Evolutionary conservation across 2,329 filamentous ascomycete genomes (phyloP), one percentile per base, ranked within the genome.

Genomic region (Penicillium brevicompactum): DNA sequence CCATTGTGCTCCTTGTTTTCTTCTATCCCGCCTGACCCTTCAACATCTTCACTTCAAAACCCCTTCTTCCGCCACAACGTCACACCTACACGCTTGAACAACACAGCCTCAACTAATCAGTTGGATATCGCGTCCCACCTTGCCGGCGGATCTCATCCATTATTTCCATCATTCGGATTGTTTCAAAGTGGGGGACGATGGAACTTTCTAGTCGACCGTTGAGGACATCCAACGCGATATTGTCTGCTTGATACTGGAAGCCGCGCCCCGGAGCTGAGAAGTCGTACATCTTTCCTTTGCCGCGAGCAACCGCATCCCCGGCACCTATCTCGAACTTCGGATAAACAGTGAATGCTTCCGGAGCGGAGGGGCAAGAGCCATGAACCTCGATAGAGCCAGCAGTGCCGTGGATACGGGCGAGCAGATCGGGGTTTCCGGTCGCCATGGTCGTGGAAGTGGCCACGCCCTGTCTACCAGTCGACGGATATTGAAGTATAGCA

Each of bases 151-250:
- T 70, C 53, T 79, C 75, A 55, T 82, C 80, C 74, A 82, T 71
- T 16, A 81, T 70, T 51, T 75, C 73, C 70, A 82, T 68, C 0
- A 81, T 70, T 0, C 75, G 69, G 10, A 82, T 51, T 0, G 78
- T 81, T 65, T 81, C 78, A 0, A 68, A 62, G 75, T 75, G 79
- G 0, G 79, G 77, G 74, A 82, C 78, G 3, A 74, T 66, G 0
- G 63, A 63, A 49, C 71, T 79, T 58, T 82, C 80, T 41, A 45
- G 51, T 9, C 38, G 27, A n/a, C 57, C 57, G 4, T 4, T 66
- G 67, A 81, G 53, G 14, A 67, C 59, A 56, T 67, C 65, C 22
- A 68, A 46, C 1, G 66, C 67, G 5, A 57, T 62, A n/a, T 63
- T 62, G 45, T 68, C 66, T 2, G 67, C 66, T 51, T 66, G 61